Base-by-base conservation (phyloP, 2,329 filamentous ascomycete genomes). In the Septoria petroselini region DNA sequence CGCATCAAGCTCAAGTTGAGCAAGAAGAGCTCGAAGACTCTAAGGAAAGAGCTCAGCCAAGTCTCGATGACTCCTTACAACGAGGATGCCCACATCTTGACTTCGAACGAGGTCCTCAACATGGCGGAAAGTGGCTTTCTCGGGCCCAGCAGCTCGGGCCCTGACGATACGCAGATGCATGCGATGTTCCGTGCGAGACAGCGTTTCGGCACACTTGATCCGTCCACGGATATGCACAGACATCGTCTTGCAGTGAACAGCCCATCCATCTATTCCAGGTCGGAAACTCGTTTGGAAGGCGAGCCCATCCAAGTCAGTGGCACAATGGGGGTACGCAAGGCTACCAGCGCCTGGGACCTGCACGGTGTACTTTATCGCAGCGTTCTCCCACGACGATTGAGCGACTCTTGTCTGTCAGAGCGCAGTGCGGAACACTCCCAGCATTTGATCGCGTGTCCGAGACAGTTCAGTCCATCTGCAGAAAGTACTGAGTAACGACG, bases 1-100 rank as follows among this genome's bases (percentile, higher is more conserved):
- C 48, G 48, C 27, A 48, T 53, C 44, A 48, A 39, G 34, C 45
- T 53, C 40, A 53, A 53, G 27, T 48, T 53, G 50, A 47, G 50
- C 41, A 53, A 46, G 33, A 53, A 53, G 41, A 53, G 50, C 50
- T 44, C 50, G 15, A 48, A 34, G 15, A 48, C 33, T 9, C 15
- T 53, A 27, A 48, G 45, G 21, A 43, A 48, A 41, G 44, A 53
- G 39, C 50, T 53, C 30, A 38, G 41, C 40, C 50, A 35, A 38
- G 30, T 53, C 9, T 35, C 41, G 7, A 40, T 45, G 17, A 33
- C 18, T 27, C 45, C 39, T 14, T 45, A 53, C 34, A 44, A 27
- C n/a, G 29, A 38, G 17, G 50, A 53, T 25, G 50, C 50, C 14
- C 44, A 44, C 15, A 34, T 37, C 1, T 35, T 53, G 15, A 49